Percentiles rank a stretch among this genome's conserved stretches.
Conservation (phyloP, 805 yeast species). For the Scheffersomyces coipomensis region DNA sequence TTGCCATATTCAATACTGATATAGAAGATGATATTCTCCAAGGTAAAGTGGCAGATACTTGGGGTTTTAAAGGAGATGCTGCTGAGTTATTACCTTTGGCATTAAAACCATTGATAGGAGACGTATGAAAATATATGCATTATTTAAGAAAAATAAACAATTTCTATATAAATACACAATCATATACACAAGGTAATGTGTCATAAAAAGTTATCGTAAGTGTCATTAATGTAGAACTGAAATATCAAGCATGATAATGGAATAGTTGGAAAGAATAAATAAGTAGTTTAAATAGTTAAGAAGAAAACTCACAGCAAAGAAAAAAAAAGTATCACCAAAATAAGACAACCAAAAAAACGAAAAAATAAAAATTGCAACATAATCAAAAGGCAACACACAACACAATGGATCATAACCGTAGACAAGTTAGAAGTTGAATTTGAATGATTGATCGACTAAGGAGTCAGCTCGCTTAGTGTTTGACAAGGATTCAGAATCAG, state of each 20-base stretch:
- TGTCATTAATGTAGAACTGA: background rate
- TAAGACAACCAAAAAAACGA: too few species aligned
- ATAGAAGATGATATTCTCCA: slow-evolving; percentile 44
- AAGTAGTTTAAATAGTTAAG: too few species aligned
- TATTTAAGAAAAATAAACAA: background rate
- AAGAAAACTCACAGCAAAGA: too few species aligned
- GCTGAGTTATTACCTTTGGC: slow-evolving; percentile 68
- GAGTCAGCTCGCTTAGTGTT: too few species aligned
- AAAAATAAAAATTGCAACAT: too few species aligned
- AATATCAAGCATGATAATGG: too few species aligned
- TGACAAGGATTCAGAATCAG: too few species aligned
- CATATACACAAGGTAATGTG: background rate
- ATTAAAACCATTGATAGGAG: slow-evolving; percentile 48
- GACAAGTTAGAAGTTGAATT: too few species aligned
- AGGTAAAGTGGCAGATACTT: slow-evolving; percentile 43
- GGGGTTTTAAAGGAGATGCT: slow-evolving; percentile 84
- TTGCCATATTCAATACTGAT: slow-evolving; percentile 81
- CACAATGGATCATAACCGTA: too few species aligned
- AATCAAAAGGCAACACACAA: too few species aligned
- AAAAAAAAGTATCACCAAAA: background rate
- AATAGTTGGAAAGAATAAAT: too few species aligned
- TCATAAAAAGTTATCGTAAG: background rate
- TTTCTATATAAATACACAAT: background rate
- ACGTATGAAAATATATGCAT: background rate
- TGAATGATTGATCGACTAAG: too few species aligned